These are phyloP conservation scores for Kwoniella heveanensis DNA, from an alignment of 768 basidiomycete species.

Conservation along the genomic window DNA sequence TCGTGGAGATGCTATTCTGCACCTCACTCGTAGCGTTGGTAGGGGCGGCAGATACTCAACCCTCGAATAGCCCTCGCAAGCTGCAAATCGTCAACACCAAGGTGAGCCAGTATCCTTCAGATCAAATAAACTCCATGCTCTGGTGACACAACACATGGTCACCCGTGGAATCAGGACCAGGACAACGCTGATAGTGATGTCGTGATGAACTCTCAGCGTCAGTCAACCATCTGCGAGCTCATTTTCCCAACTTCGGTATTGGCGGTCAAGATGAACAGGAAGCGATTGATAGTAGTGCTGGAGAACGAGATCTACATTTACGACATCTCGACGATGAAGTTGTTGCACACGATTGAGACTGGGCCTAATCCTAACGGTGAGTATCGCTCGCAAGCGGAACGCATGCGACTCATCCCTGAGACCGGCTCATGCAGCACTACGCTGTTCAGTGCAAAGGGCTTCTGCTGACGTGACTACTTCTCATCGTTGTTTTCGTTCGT, in stretches of 20 bases:
- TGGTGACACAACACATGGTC: too few relatives aligned
- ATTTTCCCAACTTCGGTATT: slow-evolving; percentile 95
- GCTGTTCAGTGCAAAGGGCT: too few relatives aligned
- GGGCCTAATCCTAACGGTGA: slow-evolving; percentile 90
- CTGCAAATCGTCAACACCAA: slow-evolving; percentile 99
- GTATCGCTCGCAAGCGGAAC: too few relatives aligned
- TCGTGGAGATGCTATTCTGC: slow-evolving; percentile 99
- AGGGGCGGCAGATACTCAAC: slow-evolving; percentile 84
- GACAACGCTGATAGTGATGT: background rate
- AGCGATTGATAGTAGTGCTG: slow-evolving; percentile 91
- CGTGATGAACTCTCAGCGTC: slow-evolving; percentile 63
- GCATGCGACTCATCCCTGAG: too few relatives aligned
- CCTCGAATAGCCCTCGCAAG: slow-evolving; percentile 84
- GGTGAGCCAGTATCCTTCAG: slow-evolving; percentile 60
- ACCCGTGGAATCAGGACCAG: too few relatives aligned
- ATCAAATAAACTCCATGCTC: too few relatives aligned
- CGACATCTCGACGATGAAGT: slow-evolving; percentile 97
- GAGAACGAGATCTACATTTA: slow-evolving; percentile 99
- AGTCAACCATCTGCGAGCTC: slow-evolving; percentile 98
- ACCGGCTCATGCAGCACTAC: too few relatives aligned
- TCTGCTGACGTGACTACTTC: too few relatives aligned
- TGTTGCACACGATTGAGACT: slow-evolving; percentile 96
- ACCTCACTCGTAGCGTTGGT: slow-evolving; percentile 96
- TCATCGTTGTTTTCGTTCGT: too few relatives aligned
- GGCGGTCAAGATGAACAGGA: slow-evolving; percentile 96